Evolutionary conservation across 371 early-diverging fungal species (phyloP), one percentile per base, ranked within the genome.

Genomic region (Haplosporangium sp.): DNA sequence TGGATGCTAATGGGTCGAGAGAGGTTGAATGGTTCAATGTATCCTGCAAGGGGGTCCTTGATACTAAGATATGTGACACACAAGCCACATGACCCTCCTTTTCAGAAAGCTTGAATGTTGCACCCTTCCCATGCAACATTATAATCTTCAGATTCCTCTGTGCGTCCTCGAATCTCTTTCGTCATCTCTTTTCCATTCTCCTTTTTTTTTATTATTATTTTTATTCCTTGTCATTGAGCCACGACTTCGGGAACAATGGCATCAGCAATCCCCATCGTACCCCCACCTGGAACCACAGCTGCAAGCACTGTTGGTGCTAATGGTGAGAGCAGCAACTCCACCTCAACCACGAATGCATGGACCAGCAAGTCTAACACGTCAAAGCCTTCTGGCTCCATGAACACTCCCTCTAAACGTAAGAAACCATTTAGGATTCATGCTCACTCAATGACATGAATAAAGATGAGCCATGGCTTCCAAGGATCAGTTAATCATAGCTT

Each of bases 221-320:
- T 9, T n/a, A 9, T 9, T 50, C 20, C 10, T 50, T 50, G 20
- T 50, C 59, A 60, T 38, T 56, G 42, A 75, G 74, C 80, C 59
- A 71, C 67, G 73, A 69, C 21, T 52, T 67, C 48, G 23, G 47
- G 20, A 41, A 74, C 53, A 67, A 85, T 70, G 82, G 82, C 87
- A 45, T 85, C 87, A 53, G 88, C 87, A 38, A 87, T 89, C 60
- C 89, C 89, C 23, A 89, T 89, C 59, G 83, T 87, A 46, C 80
- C 86, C 52, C 89, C 87, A 50, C 74, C 85, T 18, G 79, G 80
- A 41, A 67, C 66, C 23, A 11, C 48, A 40, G 52, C 67, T 20
- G 43, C 64, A 37, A 42, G 58, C 9, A 23, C 73, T 48, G 18
- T 80, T 14, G 59, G 72, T 58, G 41, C 75, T 61, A 74, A 59